Percentiles rank a stretch among this genome's conserved stretches.
Conservation (phyloP, 805 yeast species). For the Wickerhamiella brachini region DNA sequence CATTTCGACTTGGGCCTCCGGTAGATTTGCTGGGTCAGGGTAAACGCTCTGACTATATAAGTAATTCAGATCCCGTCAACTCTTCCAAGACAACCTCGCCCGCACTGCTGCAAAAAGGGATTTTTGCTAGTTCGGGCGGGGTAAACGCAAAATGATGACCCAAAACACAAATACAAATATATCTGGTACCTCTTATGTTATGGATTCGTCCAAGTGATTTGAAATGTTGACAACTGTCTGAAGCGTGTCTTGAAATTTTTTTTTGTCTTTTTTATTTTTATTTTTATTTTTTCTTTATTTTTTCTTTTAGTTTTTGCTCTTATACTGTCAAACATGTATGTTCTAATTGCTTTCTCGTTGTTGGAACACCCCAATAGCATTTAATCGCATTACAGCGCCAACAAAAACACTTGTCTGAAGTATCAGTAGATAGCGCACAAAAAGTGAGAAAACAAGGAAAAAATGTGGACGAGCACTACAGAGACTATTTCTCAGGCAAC, state of each 20-base stretch:
- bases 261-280: neutral
- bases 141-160: constrained; percentile 13
- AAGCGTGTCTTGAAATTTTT: constrained; percentile 2
- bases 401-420: too few species aligned
- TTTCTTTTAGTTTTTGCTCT: too few species aligned
- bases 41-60: neutral
- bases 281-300: neutral
- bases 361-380: too few species aligned
- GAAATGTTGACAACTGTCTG: constrained; percentile 16
- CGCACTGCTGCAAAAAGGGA: neutral
- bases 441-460: neutral
- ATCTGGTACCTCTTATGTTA: constrained; percentile 21
- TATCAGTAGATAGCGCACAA: too few species aligned
- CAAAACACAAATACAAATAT: constrained; percentile 5
- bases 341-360: too few species aligned
- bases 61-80: neutral
- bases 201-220: constrained; percentile 18
- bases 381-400: too few species aligned
- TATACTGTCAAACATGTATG: too few species aligned
- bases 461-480: neutral
- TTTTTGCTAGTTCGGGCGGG: neutral
- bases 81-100: neutral
- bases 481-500: neutral
- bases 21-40: neutral
- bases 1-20: too few species aligned